Conservation (phyloP, 1,139 yeast genomes). For the Lodderomyces pseudojiufengensis region DNA sequence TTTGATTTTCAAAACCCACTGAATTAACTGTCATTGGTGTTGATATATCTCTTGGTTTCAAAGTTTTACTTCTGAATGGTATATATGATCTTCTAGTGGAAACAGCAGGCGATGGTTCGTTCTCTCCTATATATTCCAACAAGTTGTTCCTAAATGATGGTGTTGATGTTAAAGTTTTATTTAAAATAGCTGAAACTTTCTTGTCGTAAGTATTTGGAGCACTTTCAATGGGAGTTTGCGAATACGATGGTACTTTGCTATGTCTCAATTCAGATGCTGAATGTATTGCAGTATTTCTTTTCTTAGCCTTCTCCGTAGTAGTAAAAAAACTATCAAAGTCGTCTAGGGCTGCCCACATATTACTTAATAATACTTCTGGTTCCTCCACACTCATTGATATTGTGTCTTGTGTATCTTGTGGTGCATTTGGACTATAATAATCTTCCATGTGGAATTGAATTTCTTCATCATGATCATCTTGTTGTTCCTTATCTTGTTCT, state of each 20-base stretch:
- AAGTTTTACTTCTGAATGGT: slow-evolving; percentile 36
- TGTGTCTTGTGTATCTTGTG: slow-evolving; percentile 28
- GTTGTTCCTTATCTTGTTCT: slow-evolving; percentile 17
- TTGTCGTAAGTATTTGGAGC: slow-evolving; percentile 79
- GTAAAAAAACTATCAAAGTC: slow-evolving; percentile 92
- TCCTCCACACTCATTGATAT: slow-evolving; percentile 49
- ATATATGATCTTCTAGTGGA: slow-evolving; percentile 36
- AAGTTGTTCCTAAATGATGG: slow-evolving; percentile 72
- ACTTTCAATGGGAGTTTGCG: slow-evolving; percentile 53
- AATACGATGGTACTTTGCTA: slow-evolving; percentile 14
- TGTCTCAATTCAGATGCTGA: slow-evolving; percentile 54
- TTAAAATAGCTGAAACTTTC: slow-evolving; percentile 71
- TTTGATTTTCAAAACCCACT: slow-evolving; percentile 18
- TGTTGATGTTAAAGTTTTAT: slow-evolving; percentile 71
- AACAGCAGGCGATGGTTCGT: slow-evolving; percentile 17
- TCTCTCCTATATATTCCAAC: slow-evolving; percentile 54
- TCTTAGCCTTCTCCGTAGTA: slow-evolving; percentile 46
- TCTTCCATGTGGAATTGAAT: slow-evolving; percentile 69
- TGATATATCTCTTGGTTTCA: slow-evolving; percentile 15
- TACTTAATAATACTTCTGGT: slow-evolving; percentile 76
- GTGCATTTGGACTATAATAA: slow-evolving; percentile 38
- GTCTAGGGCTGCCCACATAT: slow-evolving; percentile 96
- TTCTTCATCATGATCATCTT: slow-evolving; percentile 33
- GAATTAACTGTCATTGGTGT: slow-evolving; percentile 21
- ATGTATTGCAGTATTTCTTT: slow-evolving; percentile 26